Conservation (phyloP, 2,329 filamentous ascomycete genomes). For the Fusarium torreyae region DNA sequence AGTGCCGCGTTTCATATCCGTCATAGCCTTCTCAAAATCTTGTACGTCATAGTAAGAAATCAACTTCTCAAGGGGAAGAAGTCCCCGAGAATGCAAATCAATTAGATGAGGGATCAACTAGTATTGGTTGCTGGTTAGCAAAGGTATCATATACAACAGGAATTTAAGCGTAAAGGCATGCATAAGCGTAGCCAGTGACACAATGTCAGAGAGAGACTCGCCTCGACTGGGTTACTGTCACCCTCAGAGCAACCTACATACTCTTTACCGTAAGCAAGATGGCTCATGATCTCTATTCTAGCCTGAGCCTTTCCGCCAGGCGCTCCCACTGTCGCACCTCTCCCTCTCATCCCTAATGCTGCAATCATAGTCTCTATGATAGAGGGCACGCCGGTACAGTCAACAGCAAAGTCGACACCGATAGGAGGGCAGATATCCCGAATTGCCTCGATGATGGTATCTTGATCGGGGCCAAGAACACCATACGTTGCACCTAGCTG, state of each 20-base stretch:
- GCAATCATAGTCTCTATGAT: constrained; percentile 33
- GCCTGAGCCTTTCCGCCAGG: constrained; percentile 7
- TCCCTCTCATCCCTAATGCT: constrained; percentile 20
- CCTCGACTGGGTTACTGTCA: constrained; percentile 17
- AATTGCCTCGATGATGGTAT: not conserved
- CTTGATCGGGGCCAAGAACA: not conserved
- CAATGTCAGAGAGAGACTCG: rapidly evolving
- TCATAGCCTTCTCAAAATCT: no score
- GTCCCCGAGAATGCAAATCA: constrained; percentile 3
- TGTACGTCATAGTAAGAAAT: constrained; percentile 11
- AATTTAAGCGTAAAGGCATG: no score
- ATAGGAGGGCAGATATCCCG: not conserved
- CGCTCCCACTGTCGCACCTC: constrained; percentile 26
- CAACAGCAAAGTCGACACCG: constrained; percentile 36
- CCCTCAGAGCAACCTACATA: constrained; percentile 35
- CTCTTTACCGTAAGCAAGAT: constrained; percentile 26
- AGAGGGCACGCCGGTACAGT: constrained; percentile 32
- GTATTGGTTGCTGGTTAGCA: not conserved
- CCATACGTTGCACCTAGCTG: constrained; percentile 27
- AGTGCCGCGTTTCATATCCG: no score
- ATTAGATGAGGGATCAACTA: constrained; percentile 24
- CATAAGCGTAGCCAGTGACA: no score
- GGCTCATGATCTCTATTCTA: constrained; percentile 25
- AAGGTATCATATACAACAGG: no score
- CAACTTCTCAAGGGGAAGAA: constrained; percentile 10